Base-by-base conservation (phyloP, 1,139 yeast species). In the Magnusiomyces ingens region DNA sequence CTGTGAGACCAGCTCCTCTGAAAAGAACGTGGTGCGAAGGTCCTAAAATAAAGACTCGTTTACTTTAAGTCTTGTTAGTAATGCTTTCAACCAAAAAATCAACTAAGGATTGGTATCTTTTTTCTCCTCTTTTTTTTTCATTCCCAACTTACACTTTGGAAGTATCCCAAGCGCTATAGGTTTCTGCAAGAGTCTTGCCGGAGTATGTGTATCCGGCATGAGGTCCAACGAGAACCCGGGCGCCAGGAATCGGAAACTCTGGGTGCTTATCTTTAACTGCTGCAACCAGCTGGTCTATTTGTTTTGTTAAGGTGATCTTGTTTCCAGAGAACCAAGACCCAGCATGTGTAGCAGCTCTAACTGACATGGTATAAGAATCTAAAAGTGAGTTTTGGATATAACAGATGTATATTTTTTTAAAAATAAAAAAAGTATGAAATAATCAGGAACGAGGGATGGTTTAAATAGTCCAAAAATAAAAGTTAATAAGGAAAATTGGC, bases 21-120 rank as follows among this genome's bases (percentile, higher is more conserved):
- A 86, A 89, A 65, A 84, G 89, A n/a, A 85, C 83, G 66, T 88
- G 96, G 65, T 93, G 99, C 0, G 96, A 85, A 0, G 99, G 99
- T 0, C 99, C 98, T 62, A 93, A 68, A 1, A 93, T 74, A 60
- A 93, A 87, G 1, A 93, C 79, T 21, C 94, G 73, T 60, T 81
- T 77, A 42, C 78, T 72, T 50, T 52, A 38, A 2, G n/a, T n/a
- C 10, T 13, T 19, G 47, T 44, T 44, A 26, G 32, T 26, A 26
- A 26, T 26, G 8, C 8, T 8, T 26, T 26, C 32, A 26, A 8
- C 8, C 8, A 26, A 26, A 26, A n/a, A n/a, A n/a, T n/a, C n/a
- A n/a, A n/a, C n/a, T n/a, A n/a, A n/a, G n/a, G n/a, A n/a, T n/a
- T n/a, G n/a, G n/a, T n/a, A n/a, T n/a, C n/a, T n/a, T n/a, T n/a